Conservation (phyloP, 1,284 basidiomycete genomes). For the Pseudozyma tsukubaensis region DNA sequence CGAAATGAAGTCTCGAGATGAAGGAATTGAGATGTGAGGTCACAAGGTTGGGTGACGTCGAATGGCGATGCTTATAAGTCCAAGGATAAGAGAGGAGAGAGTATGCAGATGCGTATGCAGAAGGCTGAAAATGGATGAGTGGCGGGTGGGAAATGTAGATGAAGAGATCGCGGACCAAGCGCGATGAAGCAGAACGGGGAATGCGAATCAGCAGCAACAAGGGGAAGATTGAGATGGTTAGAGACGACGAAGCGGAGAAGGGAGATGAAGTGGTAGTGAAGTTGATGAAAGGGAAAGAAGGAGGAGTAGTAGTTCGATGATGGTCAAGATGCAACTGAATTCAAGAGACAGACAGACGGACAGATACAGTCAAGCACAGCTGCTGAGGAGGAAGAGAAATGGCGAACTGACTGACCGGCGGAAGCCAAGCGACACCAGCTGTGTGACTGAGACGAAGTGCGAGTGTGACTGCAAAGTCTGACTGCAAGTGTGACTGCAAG, state of each 20-base stretch:
- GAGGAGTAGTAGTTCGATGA: conserved; percentile 8
- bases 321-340: background rate
- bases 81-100: background rate
- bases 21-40: background rate
- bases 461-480: too few relatives aligned
- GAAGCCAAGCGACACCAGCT: too few relatives aligned
- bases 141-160: conserved; percentile 5
- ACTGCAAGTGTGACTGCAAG: too few relatives aligned
- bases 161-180: conserved; percentile 36
- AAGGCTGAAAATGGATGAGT: background rate
- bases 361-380: too few relatives aligned
- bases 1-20: conserved; percentile 7
- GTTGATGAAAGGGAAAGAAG: background rate
- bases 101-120: conserved; percentile 8
- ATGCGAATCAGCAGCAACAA: conserved; percentile 20
- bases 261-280: background rate
- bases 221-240: conserved; percentile 3
- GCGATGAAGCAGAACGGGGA: conserved; percentile 10
- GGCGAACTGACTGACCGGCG: too few relatives aligned
- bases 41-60: background rate
- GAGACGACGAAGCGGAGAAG: background rate
- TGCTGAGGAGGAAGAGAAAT: too few relatives aligned
- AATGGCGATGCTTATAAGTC: background rate
- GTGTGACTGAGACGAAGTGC: too few relatives aligned
- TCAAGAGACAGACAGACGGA: too few relatives aligned